Evolutionary conservation across 2,329 filamentous ascomycete genomes (phyloP).

Genomic region (Colletotrichum aenigma): DNA sequence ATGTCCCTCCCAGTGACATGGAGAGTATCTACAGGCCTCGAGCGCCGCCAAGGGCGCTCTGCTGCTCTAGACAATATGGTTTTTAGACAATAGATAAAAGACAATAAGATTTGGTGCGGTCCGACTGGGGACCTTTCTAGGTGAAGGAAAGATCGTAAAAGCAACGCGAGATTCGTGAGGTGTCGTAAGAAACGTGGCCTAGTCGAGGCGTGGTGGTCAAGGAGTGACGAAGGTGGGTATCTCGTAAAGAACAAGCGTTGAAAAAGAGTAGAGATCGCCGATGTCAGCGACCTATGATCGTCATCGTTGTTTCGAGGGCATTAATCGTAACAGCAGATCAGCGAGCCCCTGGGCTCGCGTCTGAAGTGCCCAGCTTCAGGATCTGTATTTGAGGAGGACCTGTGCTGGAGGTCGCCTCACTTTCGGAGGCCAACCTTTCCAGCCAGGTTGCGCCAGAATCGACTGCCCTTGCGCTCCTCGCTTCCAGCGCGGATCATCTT

Average conservation of each 20-base stretch:
- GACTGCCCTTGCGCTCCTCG: conserved; percentile 47
- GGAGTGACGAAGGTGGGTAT: conserved; percentile 28
- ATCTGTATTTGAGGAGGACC: neutral
- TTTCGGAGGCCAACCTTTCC: conserved; percentile 44
- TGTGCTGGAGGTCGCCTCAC: neutral
- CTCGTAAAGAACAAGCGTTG: conserved; percentile 14
- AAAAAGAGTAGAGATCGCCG: conserved; percentile 7
- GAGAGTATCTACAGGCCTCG: conserved; percentile 12
- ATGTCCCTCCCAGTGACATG: neutral
- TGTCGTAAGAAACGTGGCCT: conserved; percentile 17
- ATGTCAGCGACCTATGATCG: neutral
- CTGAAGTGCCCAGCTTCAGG: neutral
- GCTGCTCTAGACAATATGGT: neutral
- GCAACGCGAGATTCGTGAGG: neutral
- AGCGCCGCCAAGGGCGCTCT: neutral
- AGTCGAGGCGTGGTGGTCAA: conserved; percentile 8
- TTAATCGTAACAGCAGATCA: conserved; percentile 7
- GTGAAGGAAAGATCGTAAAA: neutral
- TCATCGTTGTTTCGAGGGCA: conserved; percentile 15
- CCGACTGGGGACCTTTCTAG: neutral
- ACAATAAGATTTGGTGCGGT: neutral
- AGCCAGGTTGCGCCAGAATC: conserved; percentile 54
- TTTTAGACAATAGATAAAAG: conserved; percentile 16
- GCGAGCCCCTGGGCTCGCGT: neutral
- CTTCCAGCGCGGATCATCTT: conserved; percentile 53